phyloP scores from a whole-genome alignment of 495 filamentous ascomycete genomes.

The Stereocaulon alpinum region DNA sequence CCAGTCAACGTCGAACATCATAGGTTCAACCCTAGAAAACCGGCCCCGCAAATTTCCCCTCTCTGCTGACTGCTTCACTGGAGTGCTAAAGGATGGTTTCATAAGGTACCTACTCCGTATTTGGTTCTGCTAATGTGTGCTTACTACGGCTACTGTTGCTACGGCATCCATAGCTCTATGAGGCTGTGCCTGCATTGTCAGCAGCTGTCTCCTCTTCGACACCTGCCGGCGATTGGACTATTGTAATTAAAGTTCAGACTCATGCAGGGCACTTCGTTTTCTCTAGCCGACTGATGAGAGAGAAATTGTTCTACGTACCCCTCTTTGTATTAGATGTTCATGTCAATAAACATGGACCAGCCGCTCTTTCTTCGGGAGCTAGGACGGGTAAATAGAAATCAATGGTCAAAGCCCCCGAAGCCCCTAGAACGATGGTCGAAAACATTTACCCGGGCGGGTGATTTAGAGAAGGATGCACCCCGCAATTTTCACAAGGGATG shows the following conservation, averaged over 20 bases:
- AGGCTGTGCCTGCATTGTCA: slow-evolving; percentile 1
- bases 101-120: not conserved
- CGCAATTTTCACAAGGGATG: not conserved
- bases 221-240: no score
- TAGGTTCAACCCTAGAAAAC: no score
- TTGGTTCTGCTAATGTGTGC: not conserved
- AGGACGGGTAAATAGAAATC: not conserved
- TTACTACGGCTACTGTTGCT: not conserved
- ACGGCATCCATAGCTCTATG: not conserved
- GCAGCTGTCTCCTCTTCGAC: not conserved
- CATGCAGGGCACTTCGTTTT: no score
- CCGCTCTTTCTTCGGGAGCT: not conserved
- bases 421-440: not conserved
- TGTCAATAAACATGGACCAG: not conserved
- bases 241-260: no score
- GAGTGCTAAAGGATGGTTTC: not conserved
- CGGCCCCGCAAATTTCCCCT: not conserved
- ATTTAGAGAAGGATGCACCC: not conserved
- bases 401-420: not conserved
- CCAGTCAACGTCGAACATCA: not conserved
- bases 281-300: no score
- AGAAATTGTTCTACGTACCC: not conserved
- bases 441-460: slow-evolving; percentile 1
- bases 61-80: not conserved
- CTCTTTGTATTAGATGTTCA: not conserved